A percentile compares a stretch with the other conserved stretches of the same genome.
phyloP scores from a whole-genome alignment of 495 filamentous ascomycete genomes.

The Tuber aestivum region DNA sequence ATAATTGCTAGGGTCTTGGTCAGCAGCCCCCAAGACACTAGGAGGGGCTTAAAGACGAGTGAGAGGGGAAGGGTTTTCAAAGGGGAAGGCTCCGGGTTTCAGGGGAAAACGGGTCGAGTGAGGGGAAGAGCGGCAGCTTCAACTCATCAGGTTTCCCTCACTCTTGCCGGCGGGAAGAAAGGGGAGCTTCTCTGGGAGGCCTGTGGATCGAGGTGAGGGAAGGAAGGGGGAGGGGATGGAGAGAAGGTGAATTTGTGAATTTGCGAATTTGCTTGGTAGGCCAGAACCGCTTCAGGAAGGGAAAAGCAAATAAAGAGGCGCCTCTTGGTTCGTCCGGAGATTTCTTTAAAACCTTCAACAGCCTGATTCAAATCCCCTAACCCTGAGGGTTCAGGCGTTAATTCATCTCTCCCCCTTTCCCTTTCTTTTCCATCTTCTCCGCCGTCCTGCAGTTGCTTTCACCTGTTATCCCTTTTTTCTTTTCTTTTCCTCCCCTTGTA shows the following conservation, averaged over 20 bases:
- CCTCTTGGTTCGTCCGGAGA: neutral
- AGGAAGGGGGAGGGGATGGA: neutral
- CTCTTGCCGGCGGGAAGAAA: neutral
- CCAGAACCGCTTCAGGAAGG: neutral
- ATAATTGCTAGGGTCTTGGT: neutral
- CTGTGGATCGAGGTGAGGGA: neutral
- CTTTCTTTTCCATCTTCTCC: neutral
- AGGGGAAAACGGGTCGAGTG: neutral
- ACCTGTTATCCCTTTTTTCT: neutral
- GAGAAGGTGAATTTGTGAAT: neutral
- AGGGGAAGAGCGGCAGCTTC: neutral
- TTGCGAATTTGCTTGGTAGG: neutral
- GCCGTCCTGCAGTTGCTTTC: neutral
- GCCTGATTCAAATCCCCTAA: neutral
- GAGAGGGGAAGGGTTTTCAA: neutral
- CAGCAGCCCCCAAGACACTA: neutral
- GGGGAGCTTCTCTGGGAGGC: neutral
- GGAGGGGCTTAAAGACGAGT: neutral
- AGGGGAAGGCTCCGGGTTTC: neutral
- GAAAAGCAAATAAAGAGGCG: neutral
- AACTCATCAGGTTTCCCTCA: neutral
- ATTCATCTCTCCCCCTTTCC: conserved; percentile 2
- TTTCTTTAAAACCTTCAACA: conserved; percentile 2
- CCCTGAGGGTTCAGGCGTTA: neutral
- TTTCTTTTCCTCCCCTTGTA: neutral